Conservation (phyloP, 768 basidiomycete species). For the Tricholoma terreum region DNA sequence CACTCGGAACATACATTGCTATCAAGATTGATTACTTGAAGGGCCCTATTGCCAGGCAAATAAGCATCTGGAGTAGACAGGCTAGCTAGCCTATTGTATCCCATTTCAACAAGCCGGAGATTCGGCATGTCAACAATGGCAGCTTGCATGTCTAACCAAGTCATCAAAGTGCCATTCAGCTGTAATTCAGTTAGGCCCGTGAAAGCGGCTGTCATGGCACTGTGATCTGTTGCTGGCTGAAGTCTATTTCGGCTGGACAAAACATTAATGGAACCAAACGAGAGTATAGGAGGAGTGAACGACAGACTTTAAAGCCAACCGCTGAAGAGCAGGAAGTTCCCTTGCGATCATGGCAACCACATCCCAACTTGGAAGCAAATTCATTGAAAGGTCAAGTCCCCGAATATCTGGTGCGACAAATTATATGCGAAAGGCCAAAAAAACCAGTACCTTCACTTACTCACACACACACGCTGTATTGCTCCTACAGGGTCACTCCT, state of each 20-base stretch:
- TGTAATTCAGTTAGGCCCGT: constrained; percentile 58
- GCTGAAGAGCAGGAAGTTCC: constrained; percentile 60
- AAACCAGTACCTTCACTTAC: constrained; percentile 42
- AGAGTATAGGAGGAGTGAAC: constrained; percentile 8
- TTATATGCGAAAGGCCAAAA: constrained; percentile 6
- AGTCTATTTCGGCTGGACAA: constrained; percentile 66
- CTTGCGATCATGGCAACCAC: constrained; percentile 57
- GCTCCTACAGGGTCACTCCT: constrained; percentile 44
- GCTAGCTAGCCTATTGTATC: constrained; percentile 56
- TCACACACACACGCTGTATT: constrained; percentile 59
- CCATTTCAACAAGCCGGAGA: constrained; percentile 60
- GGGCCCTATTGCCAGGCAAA: constrained; percentile 20
- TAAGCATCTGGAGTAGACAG: constrained; percentile 25
- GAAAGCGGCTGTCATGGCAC: constrained; percentile 42
- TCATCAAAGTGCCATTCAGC: constrained; percentile 67
- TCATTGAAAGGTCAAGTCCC: constrained; percentile 80
- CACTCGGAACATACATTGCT: constrained; percentile 61
- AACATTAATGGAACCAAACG: constrained; percentile 12
- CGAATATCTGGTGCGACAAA: constrained; percentile 53
- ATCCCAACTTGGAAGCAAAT: constrained; percentile 71
- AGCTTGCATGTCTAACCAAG: constrained; percentile 65
- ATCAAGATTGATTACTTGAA: constrained; percentile 67
- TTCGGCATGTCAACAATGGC: constrained; percentile 51
- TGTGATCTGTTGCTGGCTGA: constrained; percentile 30
- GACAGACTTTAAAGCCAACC: constrained; percentile 76